Evolutionary conservation across 1,284 basidiomycete genomes (phyloP), one percentile per base, ranked within the genome.

Genomic region (Ganoderma multipileum): DNA sequence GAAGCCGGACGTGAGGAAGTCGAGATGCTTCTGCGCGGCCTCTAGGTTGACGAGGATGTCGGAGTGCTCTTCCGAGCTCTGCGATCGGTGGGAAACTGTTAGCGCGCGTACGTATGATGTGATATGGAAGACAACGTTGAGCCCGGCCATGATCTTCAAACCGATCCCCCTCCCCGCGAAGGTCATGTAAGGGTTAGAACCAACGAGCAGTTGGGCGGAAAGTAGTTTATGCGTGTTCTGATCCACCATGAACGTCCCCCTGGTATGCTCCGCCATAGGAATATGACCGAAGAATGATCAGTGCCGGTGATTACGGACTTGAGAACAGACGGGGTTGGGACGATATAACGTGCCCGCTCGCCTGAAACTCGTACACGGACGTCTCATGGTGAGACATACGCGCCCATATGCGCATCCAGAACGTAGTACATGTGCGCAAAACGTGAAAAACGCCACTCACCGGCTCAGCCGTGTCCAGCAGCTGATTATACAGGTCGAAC

Each of bases 51-150:
- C 94, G 61, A 92, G 83, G 76, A 96, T 90, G 77, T 96, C 95
- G 8, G 91, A 87, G 76, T 94, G 88, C 82, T 96, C 95, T 75
- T 95, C 91, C n/a, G 94, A 91, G 72, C 90, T 83, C 93, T 95
- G 76, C 39, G 57, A 26, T 61, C 28, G 36, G 47, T 52, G 39
- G 23, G 1, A 39, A 8, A 41, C 42, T n/a, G 58, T 60, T 41
- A 60, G 58, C 58, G 16, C 58, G 38, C 41, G 58, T n/a, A 20
- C 3, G 5, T 23, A 28, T n/a, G 30, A 59, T 38, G n/a, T n/a
- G n/a, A 59, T 39, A 8, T 9, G 33, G 26, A 18, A 20, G 55
- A 26, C 30, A 57, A 59, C 23, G 57, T 23, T 23, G 23, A 30
- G 30, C 2, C 42, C 0, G 7, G 28, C 23, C 58, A 63, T 52